Conservation (phyloP, 305 asterid species). For the Striga hermonthica region DNA sequence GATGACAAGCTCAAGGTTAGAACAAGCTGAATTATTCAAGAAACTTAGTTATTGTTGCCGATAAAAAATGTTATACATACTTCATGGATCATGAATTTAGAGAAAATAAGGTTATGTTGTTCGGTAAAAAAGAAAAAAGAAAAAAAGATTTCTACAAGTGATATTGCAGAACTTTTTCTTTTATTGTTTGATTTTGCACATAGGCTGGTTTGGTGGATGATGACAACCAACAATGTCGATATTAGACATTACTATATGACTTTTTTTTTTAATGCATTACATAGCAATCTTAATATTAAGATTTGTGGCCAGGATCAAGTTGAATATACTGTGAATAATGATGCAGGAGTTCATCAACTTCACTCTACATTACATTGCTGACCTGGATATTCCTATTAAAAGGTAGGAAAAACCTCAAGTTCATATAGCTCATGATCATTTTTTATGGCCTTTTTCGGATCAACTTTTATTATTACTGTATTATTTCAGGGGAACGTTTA, state of each 20-base stretch:
- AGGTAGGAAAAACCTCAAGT: constrained; percentile 49
- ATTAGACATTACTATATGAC: not conserved
- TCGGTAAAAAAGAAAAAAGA: too few species aligned
- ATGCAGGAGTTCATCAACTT: constrained; percentile 89
- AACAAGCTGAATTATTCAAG: constrained; percentile 13
- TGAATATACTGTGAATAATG: constrained; percentile 31
- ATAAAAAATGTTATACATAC: too few species aligned
- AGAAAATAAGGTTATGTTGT: too few species aligned
- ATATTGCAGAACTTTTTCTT: too few species aligned
- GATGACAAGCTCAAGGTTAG: constrained; percentile 90
- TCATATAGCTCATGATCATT: constrained; percentile 5
- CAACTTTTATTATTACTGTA: constrained; percentile 17
- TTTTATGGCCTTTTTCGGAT: constrained; percentile 23
- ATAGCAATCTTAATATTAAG: constrained; percentile 3
- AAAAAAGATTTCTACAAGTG: too few species aligned
- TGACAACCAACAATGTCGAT: not conserved
- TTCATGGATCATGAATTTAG: too few species aligned
- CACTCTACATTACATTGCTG: constrained; percentile 91
- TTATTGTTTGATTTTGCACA: too few species aligned
- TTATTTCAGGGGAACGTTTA: constrained; percentile 75
- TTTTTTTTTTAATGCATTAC: constrained; percentile 4
- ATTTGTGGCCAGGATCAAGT: constrained; percentile 10
- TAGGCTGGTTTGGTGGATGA: too few species aligned
- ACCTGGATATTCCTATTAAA: constrained; percentile 91
- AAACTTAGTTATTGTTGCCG: not conserved